These are phyloP conservation scores for Scutellaria baicalensis DNA, from an alignment of 257 asterid species.

Conservation along the genomic window DNA sequence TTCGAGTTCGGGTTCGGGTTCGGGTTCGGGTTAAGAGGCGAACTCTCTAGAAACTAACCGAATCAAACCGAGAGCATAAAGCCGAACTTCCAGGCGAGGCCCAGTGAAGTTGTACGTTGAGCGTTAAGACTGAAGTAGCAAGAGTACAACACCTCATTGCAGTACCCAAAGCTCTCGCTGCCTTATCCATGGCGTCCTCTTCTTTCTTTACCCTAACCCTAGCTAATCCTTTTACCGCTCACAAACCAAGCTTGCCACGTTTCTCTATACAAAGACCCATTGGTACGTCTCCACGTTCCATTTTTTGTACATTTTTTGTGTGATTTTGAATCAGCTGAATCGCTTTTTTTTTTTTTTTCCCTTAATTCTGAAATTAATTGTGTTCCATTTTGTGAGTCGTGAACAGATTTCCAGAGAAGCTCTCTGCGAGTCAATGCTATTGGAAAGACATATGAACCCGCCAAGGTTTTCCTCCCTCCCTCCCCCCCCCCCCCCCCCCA, in stretches of 20 bases:
- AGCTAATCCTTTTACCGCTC: slow-evolving; percentile 1
- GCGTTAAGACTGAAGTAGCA: not conserved
- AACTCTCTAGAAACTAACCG: slow-evolving; percentile 2
- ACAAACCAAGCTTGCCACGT: slow-evolving; percentile 6
- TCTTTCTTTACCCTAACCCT: slow-evolving; percentile 15
- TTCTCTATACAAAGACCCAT: not conserved
- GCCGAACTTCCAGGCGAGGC: not conserved
- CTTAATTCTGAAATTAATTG: not conserved
- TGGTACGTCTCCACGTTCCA: not conserved
- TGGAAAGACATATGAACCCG: slow-evolving; percentile 61
- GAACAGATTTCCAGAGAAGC: slow-evolving; percentile 37
- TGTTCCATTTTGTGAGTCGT: not conserved
- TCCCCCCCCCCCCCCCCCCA: not conserved
- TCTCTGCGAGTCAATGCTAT: slow-evolving; percentile 60
- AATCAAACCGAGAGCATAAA: not conserved
- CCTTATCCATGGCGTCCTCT: slow-evolving; percentile 27
- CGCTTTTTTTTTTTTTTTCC: not conserved
- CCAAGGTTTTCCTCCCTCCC: slow-evolving; percentile 43
- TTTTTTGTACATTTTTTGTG: not conserved
- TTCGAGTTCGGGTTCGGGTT: not conserved
- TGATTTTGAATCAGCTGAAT: not conserved
- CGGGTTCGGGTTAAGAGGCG: not conserved
- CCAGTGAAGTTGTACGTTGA: not conserved
- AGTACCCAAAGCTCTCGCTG: not conserved
- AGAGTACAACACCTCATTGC: slow-evolving; percentile 10